phyloP scores from a whole-genome alignment of 306 rosid species.

The Phaseolus lunatus region DNA sequence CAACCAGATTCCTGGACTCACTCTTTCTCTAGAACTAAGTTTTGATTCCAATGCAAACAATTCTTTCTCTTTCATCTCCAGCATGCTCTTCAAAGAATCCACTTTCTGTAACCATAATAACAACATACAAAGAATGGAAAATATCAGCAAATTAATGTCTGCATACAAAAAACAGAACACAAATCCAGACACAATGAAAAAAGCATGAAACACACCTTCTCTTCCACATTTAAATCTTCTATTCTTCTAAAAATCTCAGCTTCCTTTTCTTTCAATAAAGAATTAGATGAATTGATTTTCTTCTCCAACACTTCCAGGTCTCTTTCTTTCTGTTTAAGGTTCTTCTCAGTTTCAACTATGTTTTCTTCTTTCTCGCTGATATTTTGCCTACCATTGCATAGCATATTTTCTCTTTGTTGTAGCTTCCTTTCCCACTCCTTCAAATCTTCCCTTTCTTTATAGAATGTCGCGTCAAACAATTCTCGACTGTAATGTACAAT shows the following conservation, averaged over 20 bases:
- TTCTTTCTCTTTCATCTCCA: constrained; percentile 68
- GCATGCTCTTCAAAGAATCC: constrained; percentile 46
- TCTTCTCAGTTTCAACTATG: constrained; percentile 60
- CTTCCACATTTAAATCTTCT: constrained; percentile 62
- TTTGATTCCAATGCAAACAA: constrained; percentile 65
- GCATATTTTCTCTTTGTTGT: constrained; percentile 73
- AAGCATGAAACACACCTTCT: constrained; percentile 61
- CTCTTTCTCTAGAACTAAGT: constrained; percentile 76
- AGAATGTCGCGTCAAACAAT: constrained; percentile 66
- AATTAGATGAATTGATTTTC: constrained; percentile 53
- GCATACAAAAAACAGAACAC: neutral
- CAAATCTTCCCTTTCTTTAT: constrained; percentile 77
- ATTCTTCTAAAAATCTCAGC: constrained; percentile 58
- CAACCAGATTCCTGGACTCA: constrained; percentile 49
- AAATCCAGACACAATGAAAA: neutral
- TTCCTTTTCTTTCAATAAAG: constrained; percentile 67
- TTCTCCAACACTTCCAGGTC: constrained; percentile 61
- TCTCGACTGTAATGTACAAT: constrained; percentile 67
- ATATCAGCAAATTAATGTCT: constrained; percentile 4
- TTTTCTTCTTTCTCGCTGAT: constrained; percentile 68
- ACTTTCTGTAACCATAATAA: constrained; percentile 65
- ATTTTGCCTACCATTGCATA: constrained; percentile 55
- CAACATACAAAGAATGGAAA: constrained; percentile 31
- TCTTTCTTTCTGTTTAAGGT: constrained; percentile 65
- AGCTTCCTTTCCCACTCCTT: constrained; percentile 80